Base-by-base conservation (phyloP, 2,329 filamentous ascomycete species). In the Colletotrichum sp. region DNA sequence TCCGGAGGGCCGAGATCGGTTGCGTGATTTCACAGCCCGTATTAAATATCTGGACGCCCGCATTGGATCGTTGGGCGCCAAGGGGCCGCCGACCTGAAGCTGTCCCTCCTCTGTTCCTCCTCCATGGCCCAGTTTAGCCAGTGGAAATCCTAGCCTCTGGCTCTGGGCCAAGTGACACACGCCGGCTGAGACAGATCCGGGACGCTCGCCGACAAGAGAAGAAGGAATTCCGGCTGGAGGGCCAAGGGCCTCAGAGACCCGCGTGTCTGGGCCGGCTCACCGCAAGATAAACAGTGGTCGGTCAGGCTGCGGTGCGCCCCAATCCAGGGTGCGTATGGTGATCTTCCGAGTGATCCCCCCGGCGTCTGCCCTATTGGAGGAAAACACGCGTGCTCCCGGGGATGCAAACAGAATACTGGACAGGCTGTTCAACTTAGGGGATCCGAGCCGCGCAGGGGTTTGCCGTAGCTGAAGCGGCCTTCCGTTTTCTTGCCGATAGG, bases 241-340 rank as follows among this genome's bases (percentile, higher is more conserved):
- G 16, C 36, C 36, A 39, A 39, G 16, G 67, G 67, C 52, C 55
- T 62, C 24, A 32, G 4, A 21, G 52, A 70, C 34, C 67, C 67
- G 55, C 62, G 36, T 36, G 60, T 52, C 65, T 59, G 67, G 55
- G 39, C 66, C 34, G 34, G 67, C 63, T 73, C 73, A 68, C 73
- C 70, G 63, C 64, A 73, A 73, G 69, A 72, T 68, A 39, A 16
- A 49, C 67, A 70, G 62, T 63, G 55, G 49, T 30, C 57, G 44
- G 30, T 26, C 15, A 34, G 36, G 49, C 24, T 67, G 63, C 24
- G 36, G 39, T 49, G 60, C 26, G 15, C 28, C 73, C 63, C 69
- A 24, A 72, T 59, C 44, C 39, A 76, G 73, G 63, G 63, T 68
- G 63, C 69, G 69, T 72, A 72, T 76, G 73, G 13, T 76, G 69